phyloP scores from a whole-genome alignment of 1,284 basidiomycete genomes.

The Cutaneotrichosporon spelunceum region DNA sequence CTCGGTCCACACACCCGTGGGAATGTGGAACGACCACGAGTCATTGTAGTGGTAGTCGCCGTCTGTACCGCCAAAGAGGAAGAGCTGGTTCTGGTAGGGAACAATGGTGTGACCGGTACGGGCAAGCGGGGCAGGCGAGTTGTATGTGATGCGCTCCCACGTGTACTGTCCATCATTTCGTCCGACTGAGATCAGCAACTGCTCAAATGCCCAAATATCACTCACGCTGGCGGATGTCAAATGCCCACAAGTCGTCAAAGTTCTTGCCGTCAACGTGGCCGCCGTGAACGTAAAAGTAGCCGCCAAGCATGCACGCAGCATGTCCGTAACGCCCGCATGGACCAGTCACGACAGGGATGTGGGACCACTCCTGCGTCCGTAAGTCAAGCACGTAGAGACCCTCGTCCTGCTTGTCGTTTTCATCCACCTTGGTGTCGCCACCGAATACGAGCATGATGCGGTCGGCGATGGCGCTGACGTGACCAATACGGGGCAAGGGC shows the following conservation, averaged over 20 bases:
- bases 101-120: conserved; percentile 93
- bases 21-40: conserved; percentile 92
- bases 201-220: conserved; percentile 14
- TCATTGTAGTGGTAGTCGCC: conserved; percentile 99
- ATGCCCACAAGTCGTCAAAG: conserved; percentile 93
- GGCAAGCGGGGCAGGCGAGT: conserved; percentile 35
- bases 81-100: conserved; percentile 77
- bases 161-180: conserved; percentile 52
- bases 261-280: conserved; percentile 96
- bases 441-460: conserved; percentile 98
- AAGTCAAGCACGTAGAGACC: conserved; percentile 93
- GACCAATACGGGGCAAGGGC: conserved; percentile 87
- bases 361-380: conserved; percentile 93
- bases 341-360: conserved; percentile 66
- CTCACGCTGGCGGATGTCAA: conserved; percentile 90
- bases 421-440: conserved; percentile 79
- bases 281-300: conserved; percentile 91
- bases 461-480: conserved; percentile 91
- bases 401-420: conserved; percentile 83
- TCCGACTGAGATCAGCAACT: conserved; percentile 15
- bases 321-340: conserved; percentile 94
- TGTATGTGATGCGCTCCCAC: conserved; percentile 60
- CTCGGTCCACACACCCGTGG: conserved; percentile 81
- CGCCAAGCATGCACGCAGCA: conserved; percentile 87
- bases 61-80: conserved; percentile 97